A percentile compares a stretch with the other conserved stretches of the same genome.
These are phyloP conservation scores for Ascochyta pisi DNA, from an alignment of 2,329 filamentous ascomycete species.

Conservation along the genomic window DNA sequence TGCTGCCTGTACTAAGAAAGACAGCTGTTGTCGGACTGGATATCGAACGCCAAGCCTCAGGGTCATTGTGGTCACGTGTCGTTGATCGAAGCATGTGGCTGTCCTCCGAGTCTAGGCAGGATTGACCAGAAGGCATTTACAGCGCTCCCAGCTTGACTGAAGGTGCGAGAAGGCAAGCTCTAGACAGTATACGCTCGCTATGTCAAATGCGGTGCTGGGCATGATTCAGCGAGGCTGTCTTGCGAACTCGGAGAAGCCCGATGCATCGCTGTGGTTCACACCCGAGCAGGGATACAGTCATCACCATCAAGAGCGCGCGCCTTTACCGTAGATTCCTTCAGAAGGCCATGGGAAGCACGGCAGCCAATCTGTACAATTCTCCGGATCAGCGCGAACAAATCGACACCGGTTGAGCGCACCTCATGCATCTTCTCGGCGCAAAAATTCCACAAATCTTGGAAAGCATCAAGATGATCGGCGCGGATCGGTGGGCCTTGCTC, in stretches of 20 bases:
- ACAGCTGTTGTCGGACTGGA: slow-evolving; percentile 25
- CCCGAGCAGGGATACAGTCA: slow-evolving; percentile 11
- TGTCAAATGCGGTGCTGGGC: slow-evolving; percentile 1
- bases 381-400: background rate
- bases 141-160: background rate
- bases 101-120: no score
- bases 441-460: background rate
- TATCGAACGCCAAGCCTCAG: slow-evolving; percentile 14
- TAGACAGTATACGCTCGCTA: background rate
- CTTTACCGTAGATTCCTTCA: background rate
- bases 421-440: background rate
- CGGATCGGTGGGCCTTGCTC: slow-evolving; percentile 16
- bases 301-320: background rate
- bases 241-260: slow-evolving; percentile 4
- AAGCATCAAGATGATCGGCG: slow-evolving; percentile 16
- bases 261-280: slow-evolving; percentile 12
- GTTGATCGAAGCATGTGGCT: no score
- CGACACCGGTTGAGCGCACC: background rate
- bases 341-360: background rate
- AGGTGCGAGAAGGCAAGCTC: background rate
- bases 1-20: slow-evolving; percentile 27
- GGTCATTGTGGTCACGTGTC: slow-evolving; percentile 8
- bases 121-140: background rate
- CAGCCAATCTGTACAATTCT: background rate
- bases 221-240: slow-evolving; percentile 11